These are phyloP conservation scores for Nakazawaea wyomingensis DNA, from an alignment of 805 yeast genomes.

Conservation along the genomic window DNA sequence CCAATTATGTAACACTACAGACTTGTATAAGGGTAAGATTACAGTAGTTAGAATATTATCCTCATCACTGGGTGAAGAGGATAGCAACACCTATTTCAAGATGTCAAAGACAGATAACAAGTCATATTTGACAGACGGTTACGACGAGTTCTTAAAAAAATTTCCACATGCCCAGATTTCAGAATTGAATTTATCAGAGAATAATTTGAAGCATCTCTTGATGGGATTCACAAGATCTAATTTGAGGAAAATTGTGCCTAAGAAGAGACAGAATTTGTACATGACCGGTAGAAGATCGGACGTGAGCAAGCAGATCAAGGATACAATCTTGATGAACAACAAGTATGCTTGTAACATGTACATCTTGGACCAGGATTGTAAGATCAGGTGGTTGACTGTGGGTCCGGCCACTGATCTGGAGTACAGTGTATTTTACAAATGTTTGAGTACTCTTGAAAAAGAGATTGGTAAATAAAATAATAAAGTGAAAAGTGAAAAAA, in stretches of 20 bases:
- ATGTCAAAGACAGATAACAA: conserved; percentile 34
- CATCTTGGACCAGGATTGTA: conserved; percentile 66
- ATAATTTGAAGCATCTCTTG: conserved; percentile 59
- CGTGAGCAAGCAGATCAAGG: conserved; percentile 51
- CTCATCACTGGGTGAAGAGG: conserved; percentile 64
- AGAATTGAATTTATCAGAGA: conserved; percentile 74
- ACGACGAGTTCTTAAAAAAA: conserved; percentile 30
- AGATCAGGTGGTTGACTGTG: conserved; percentile 87
- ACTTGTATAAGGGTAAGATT: conserved; percentile 42
- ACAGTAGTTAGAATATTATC: conserved; percentile 64
- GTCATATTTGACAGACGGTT: conserved; percentile 36
- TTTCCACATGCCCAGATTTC: conserved; percentile 63
- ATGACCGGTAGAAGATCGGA: conserved; percentile 59
- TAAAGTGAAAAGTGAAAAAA: neutral
- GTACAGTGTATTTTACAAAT: conserved; percentile 54
- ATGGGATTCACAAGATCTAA: conserved; percentile 44
- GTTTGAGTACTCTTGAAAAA: conserved; percentile 30
- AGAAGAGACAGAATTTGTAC: conserved; percentile 50
- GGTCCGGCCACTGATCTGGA: conserved; percentile 77
- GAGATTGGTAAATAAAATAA: neutral
- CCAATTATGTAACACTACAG: conserved; percentile 26
- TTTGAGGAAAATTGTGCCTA: conserved; percentile 39
- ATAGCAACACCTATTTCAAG: conserved; percentile 56
- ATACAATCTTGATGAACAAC: conserved; percentile 61
- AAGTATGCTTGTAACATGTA: conserved; percentile 80